phyloP scores from a whole-genome alignment of 345 rosid genomes.

The Pistacia atlantica region DNA sequence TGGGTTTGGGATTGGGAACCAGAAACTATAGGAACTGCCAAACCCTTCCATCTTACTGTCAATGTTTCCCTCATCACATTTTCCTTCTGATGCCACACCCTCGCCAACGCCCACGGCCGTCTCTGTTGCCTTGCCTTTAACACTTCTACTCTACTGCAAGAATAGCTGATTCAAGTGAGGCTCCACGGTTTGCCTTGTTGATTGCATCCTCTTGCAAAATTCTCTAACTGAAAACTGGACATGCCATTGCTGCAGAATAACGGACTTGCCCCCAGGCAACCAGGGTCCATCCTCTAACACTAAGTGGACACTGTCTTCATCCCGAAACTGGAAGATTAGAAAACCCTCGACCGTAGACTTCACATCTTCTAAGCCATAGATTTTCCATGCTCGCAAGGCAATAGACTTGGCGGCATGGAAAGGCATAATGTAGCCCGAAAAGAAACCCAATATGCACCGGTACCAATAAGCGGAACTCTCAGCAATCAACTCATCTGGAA shows the following conservation, averaged over 20 bases:
- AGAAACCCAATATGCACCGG: too few species aligned
- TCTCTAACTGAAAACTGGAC: not conserved
- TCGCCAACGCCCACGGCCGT: not conserved
- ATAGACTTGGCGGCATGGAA: too few species aligned
- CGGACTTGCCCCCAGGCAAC: conserved; percentile 3
- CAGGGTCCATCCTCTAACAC: too few species aligned
- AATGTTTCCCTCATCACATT: not conserved
- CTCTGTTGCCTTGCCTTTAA: not conserved
- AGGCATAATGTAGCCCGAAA: too few species aligned
- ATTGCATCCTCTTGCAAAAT: not conserved
- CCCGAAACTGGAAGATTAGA: too few species aligned
- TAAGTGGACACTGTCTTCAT: too few species aligned
- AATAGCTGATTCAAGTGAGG: too few species aligned
- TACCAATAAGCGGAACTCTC: not conserved
- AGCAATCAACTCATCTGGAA: too few species aligned
- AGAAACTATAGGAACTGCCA: not conserved
- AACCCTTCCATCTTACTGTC: not conserved
- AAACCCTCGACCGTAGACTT: too few species aligned
- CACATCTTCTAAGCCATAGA: too few species aligned
- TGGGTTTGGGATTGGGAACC: not conserved
- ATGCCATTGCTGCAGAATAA: too few species aligned
- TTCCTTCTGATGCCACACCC: not conserved
- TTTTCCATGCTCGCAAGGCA: too few species aligned
- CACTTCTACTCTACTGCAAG: conserved; percentile 1
- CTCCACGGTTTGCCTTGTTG: not conserved